phyloP scores from a whole-genome alignment of 305 asterid genomes.

The Fraxinus velutina region DNA sequence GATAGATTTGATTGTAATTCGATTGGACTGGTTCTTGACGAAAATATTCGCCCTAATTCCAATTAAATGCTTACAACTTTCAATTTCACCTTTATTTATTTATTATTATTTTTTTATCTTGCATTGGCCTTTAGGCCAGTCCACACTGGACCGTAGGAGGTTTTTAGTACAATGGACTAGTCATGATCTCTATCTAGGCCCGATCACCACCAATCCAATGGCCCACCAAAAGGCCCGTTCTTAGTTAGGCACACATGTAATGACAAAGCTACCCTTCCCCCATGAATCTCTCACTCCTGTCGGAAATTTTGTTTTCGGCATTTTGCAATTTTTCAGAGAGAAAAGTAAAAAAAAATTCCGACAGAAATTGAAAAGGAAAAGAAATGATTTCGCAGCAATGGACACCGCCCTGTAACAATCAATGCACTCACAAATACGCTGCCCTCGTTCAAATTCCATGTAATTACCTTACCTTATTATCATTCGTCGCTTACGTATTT shows the following conservation, averaged over 20 bases:
- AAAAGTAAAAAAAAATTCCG: not conserved
- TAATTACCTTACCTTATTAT: conserved; percentile 6
- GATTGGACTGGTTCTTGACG: not conserved
- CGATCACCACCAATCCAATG: not conserved
- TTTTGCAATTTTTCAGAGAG: not conserved
- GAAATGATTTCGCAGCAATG: conserved; percentile 57
- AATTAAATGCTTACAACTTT: not conserved
- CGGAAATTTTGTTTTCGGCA: not conserved
- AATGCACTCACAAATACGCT: conserved; percentile 62
- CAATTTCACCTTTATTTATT: not conserved
- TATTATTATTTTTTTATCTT: no score
- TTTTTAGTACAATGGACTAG: not conserved
- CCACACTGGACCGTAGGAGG: not conserved
- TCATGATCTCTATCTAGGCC: not conserved
- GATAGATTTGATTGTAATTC: not conserved
- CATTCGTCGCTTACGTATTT: not conserved
- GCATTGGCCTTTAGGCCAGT: not conserved
- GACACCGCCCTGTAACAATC: conserved; percentile 68
- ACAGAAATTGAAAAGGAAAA: not conserved
- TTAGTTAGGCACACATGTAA: not conserved
- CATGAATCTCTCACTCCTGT: not conserved
- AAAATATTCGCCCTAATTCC: not conserved
- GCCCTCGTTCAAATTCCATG: conserved; percentile 74
- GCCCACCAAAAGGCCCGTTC: not conserved
- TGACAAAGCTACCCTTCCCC: not conserved